Base-by-base conservation (phyloP, 2,329 filamentous ascomycete genomes). In the Penicillium sp. region DNA sequence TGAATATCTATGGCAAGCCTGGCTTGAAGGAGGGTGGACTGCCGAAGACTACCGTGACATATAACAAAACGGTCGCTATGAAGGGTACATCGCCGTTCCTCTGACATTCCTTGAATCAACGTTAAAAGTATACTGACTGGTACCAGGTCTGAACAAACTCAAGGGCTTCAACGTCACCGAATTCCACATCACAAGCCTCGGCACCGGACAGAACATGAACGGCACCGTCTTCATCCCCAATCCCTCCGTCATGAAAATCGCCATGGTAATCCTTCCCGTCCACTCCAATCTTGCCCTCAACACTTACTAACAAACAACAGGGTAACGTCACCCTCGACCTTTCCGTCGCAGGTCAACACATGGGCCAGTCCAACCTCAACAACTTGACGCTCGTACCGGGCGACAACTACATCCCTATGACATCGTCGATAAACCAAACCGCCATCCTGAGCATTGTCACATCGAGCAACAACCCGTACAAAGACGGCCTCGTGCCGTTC, bases 181-280 rank as follows among this genome's bases (percentile, higher is more conserved):
- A 28, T 74, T 82, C 61, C 69, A 70, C 31, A 72, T 83, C 57
- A 8, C 67, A 65, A 28, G 50, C 64, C 1, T 38, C 35, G 51
- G 68, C 24, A 76, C 80, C 55, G 76, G 76, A 41, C 74, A 75
- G 51, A 85, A 84, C 65, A 74, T 83, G 60, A 64, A 76, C 20
- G 83, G 80, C 59, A 75, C 70, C 11, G 78, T 82, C 42, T 72
- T 66, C 54, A 81, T 86, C 44, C 82, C 82, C 53, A 86, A 86
- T 63, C 82, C 82, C 0, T 81, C 81, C 2, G 74, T 82, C 48
- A 71, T 84, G 69, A 81, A 77, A 4, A 69, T 85, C 50, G 68
- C 72, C 39, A 73, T 86, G 74, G 73, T 75, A 68, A 42, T 55
- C 24, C 28, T 14, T 6, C 6, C 27, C 20, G 22, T 25, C 33